Percentiles rank a stretch among this genome's conserved stretches.
Evolutionary conservation across 306 rosid species (phyloP).

Genomic region (Vigna angularis): DNA sequence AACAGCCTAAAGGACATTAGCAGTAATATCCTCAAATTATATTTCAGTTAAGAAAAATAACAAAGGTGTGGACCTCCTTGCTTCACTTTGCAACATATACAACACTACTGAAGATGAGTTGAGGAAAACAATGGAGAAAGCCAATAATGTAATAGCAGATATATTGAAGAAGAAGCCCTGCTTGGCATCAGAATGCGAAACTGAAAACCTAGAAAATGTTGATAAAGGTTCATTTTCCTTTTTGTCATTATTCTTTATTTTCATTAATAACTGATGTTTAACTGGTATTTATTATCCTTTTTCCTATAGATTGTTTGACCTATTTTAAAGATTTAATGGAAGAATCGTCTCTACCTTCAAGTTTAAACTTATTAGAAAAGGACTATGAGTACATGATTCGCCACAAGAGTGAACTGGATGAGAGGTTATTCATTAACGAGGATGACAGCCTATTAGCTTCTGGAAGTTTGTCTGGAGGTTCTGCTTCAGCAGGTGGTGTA

Average conservation of each 20-base stretch:
- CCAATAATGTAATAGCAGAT: conserved; percentile 75
- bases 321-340: conserved; percentile 87
- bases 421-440: conserved; percentile 82
- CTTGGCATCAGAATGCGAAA: conserved; percentile 74
- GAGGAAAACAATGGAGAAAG: conserved; percentile 80
- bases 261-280: background rate
- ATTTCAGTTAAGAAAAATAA: conserved; percentile 72
- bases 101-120: conserved; percentile 87
- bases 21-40: conserved; percentile 13
- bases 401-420: conserved; percentile 85
- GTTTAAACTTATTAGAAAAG: conserved; percentile 74
- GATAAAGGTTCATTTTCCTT: conserved; percentile 66
- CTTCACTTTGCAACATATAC: conserved; percentile 83
- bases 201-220: conserved; percentile 70
- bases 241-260: conserved; percentile 18
- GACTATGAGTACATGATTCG: conserved; percentile 73
- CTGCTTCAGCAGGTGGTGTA: conserved; percentile 62
- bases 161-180: conserved; percentile 82
- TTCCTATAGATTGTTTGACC: conserved; percentile 78
- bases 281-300: conserved; percentile 29
- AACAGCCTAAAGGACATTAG: background rate
- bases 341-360: conserved; percentile 64
- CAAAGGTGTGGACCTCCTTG: conserved; percentile 83
- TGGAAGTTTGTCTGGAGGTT: conserved; percentile 77
- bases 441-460: conserved; percentile 92